Percentiles rank a stretch among this genome's conserved stretches.
Evolutionary conservation across 1,284 basidiomycete genomes (phyloP).

Genomic region (Rhizoctonia solani): DNA sequence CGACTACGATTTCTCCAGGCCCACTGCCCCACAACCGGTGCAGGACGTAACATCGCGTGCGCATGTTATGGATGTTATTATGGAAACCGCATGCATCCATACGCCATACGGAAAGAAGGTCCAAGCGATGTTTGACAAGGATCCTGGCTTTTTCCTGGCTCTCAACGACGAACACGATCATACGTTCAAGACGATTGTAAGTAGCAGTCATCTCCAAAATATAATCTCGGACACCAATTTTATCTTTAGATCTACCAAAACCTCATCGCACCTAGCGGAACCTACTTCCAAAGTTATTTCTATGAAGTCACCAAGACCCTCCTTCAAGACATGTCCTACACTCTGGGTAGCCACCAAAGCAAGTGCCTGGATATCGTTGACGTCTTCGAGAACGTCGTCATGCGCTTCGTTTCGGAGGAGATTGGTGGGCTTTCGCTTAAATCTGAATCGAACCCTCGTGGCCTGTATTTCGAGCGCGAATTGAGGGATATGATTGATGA

Average conservation of each 20-base stretch:
- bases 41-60: slow-evolving; percentile 55
- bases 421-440: slow-evolving; percentile 77
- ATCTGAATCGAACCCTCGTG: slow-evolving; percentile 55
- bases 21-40: slow-evolving; percentile 44
- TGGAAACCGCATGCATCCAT: slow-evolving; percentile 53
- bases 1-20: slow-evolving; percentile 53
- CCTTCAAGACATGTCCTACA: slow-evolving; percentile 40
- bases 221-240: neutral
- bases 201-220: neutral
- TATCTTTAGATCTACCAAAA: slow-evolving; percentile 44
- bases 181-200: slow-evolving; percentile 56
- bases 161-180: slow-evolving; percentile 50
- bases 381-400: slow-evolving; percentile 66
- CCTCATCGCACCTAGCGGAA: slow-evolving; percentile 47
- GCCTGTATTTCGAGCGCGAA: slow-evolving; percentile 62
- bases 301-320: slow-evolving; percentile 35
- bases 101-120: slow-evolving; percentile 54
- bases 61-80: slow-evolving; percentile 58
- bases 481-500: slow-evolving; percentile 67
- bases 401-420: slow-evolving; percentile 68
- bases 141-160: slow-evolving; percentile 66
- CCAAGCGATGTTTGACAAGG: slow-evolving; percentile 53
- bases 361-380: slow-evolving; percentile 70
- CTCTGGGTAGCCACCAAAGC: slow-evolving; percentile 55
- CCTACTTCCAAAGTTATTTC: slow-evolving; percentile 32